Percentiles rank a stretch among this genome's conserved stretches.
Conservation (phyloP, 2,329 filamentous ascomycete genomes). For the Microsporum audouinii region DNA sequence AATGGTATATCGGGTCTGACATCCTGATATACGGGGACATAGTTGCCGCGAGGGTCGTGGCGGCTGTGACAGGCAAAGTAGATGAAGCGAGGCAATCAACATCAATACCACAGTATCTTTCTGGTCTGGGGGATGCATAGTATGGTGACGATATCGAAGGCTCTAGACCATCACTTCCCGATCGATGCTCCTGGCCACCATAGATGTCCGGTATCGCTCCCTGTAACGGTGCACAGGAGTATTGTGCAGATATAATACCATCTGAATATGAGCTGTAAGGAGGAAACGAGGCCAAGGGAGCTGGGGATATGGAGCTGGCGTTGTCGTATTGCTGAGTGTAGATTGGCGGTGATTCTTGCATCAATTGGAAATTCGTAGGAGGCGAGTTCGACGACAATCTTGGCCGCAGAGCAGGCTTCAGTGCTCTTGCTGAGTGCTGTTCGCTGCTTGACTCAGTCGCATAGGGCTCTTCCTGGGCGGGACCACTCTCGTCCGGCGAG, state of each 20-base stretch:
- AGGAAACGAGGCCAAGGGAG: background rate
- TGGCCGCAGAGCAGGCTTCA: conserved; percentile 33
- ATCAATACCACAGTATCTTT: background rate
- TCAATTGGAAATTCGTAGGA: background rate
- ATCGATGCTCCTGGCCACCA: background rate
- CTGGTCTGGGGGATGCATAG: background rate
- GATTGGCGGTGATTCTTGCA: background rate
- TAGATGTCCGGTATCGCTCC: background rate
- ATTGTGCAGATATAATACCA: background rate
- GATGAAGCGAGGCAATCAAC: background rate
- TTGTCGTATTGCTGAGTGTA: background rate
- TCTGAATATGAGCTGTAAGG: background rate
- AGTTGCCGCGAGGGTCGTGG: background rate
- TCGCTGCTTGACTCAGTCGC: background rate
- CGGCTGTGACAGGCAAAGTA: background rate
- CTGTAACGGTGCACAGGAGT: background rate
- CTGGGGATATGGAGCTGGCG: background rate
- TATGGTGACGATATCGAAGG: background rate
- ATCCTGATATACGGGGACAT: background rate
- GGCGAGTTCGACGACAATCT: conserved; percentile 46
- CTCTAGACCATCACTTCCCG: background rate
- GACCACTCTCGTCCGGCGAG: conserved; percentile 40
- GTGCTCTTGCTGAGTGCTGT: conserved; percentile 31
- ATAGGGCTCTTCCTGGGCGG: conserved; percentile 12
- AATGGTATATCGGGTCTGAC: background rate